A percentile compares a stretch with the other conserved stretches of the same genome.
These are phyloP conservation scores for Talaromyces sp. DNA, from an alignment of 2,329 filamentous ascomycete genomes.

Conservation along the genomic window DNA sequence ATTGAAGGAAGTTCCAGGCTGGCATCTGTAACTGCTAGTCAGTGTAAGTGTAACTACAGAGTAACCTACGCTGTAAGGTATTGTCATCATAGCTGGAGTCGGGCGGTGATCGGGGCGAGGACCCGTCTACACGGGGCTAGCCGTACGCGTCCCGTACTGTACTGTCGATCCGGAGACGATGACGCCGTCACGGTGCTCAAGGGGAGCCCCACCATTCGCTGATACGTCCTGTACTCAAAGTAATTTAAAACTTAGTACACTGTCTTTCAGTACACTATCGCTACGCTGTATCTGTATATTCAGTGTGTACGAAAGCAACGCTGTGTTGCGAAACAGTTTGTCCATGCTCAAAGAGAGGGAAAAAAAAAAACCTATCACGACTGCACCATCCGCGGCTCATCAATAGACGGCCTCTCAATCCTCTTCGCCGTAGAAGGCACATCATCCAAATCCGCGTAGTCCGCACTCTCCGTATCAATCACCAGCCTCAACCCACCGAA, in stretches of 20 bases:
- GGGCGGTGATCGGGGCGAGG: background rate
- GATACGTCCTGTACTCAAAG: too few relatives aligned
- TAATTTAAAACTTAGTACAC: background rate
- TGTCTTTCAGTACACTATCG: background rate
- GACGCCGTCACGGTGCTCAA: background rate
- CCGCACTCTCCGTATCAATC: conserved; percentile 17
- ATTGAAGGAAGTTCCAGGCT: background rate
- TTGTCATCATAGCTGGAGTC: background rate
- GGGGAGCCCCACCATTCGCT: conserved; percentile 7
- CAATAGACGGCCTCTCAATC: conserved; percentile 14
- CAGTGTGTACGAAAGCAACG: background rate
- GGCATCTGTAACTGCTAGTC: background rate
- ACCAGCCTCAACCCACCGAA: conserved; percentile 14
- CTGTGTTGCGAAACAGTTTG: background rate
- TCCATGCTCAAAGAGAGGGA: background rate
- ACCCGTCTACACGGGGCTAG: background rate
- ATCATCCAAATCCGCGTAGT: conserved; percentile 14
- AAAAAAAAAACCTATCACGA: background rate
- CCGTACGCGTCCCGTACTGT: background rate
- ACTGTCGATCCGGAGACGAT: background rate
- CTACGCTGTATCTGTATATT: background rate
- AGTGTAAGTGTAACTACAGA: background rate
- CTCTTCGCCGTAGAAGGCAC: conserved; percentile 16
- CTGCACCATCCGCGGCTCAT: conserved; percentile 8
- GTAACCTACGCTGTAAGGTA: background rate